phyloP scores from a whole-genome alignment of 2,329 filamentous ascomycete genomes.

The Xylariales sp. region DNA sequence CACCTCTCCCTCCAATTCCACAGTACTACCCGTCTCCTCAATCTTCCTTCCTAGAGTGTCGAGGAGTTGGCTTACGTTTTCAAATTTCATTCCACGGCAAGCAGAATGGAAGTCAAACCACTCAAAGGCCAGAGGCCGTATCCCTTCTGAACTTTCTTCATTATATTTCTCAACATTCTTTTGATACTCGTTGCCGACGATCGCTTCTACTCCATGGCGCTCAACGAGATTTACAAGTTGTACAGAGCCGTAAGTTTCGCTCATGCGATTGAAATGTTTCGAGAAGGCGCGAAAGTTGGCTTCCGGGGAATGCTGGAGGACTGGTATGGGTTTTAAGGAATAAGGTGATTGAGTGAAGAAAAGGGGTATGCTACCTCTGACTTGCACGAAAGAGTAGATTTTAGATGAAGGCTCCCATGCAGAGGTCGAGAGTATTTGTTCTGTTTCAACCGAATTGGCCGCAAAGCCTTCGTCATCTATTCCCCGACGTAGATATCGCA shows the following conservation, averaged over 20 bases:
- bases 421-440: constrained; percentile 85
- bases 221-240: constrained; percentile 89
- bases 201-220: constrained; percentile 83
- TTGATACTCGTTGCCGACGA: constrained; percentile 83
- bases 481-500: constrained; percentile 90
- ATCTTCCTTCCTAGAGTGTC: constrained; percentile 75
- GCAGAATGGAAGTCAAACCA: constrained; percentile 98
- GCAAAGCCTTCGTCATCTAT: constrained; percentile 89
- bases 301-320: constrained; percentile 82
- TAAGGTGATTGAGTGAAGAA: constrained; percentile 97
- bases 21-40: constrained; percentile 77
- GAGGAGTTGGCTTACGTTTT: constrained; percentile 87
- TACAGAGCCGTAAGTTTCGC: constrained; percentile 76
- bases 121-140: constrained; percentile 73
- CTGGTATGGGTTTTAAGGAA: constrained; percentile 87
- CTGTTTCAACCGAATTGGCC: constrained; percentile 93
- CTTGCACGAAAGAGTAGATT: constrained; percentile 85
- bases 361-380: constrained; percentile 89
- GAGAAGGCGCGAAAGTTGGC: constrained; percentile 83
- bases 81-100: constrained; percentile 97
- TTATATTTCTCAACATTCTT: constrained; percentile 75
- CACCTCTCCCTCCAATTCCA: constrained; percentile 60
- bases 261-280: constrained; percentile 79
- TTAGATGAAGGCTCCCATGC: constrained; percentile 72
- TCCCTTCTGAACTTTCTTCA: constrained; percentile 62